phyloP scores from a whole-genome alignment of 2,329 filamentous ascomycete species.

The Penicillium sp. region DNA sequence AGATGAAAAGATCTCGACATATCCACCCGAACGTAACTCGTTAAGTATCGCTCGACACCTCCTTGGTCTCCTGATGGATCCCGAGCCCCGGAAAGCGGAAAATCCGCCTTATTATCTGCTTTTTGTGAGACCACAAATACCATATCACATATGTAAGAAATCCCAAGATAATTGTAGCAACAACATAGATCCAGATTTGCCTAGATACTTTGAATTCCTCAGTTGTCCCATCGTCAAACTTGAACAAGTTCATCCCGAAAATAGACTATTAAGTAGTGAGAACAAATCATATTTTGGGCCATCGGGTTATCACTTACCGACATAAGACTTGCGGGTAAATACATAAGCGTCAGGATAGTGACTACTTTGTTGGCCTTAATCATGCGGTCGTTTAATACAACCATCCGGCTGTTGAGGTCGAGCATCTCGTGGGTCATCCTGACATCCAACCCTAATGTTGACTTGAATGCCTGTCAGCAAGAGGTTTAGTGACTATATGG shows the following conservation, averaged over 20 bases:
- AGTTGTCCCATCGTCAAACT: conserved; percentile 10
- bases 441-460: conserved; percentile 13
- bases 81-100: neutral
- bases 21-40: neutral
- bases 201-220: conserved; percentile 13
- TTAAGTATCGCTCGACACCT: neutral
- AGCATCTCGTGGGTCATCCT: conserved; percentile 19
- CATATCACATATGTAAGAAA: neutral
- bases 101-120: neutral
- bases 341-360: conserved; percentile 30
- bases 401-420: conserved; percentile 11
- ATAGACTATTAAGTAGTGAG: conserved; percentile 12
- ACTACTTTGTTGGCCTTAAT: conserved; percentile 15
- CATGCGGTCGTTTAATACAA: conserved; percentile 1
- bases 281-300: neutral
- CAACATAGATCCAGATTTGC: conserved; percentile 23
- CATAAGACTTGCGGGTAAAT: conserved; percentile 38
- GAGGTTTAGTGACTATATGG: no score
- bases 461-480: conserved; percentile 3
- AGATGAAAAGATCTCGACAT: neutral
- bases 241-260: conserved; percentile 25
- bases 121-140: conserved; percentile 3
- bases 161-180: conserved; percentile 3
- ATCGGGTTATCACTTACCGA: conserved; percentile 21
- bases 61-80: neutral